phyloP scores from a whole-genome alignment of 257 asterid genomes.

The Vinca minor region DNA sequence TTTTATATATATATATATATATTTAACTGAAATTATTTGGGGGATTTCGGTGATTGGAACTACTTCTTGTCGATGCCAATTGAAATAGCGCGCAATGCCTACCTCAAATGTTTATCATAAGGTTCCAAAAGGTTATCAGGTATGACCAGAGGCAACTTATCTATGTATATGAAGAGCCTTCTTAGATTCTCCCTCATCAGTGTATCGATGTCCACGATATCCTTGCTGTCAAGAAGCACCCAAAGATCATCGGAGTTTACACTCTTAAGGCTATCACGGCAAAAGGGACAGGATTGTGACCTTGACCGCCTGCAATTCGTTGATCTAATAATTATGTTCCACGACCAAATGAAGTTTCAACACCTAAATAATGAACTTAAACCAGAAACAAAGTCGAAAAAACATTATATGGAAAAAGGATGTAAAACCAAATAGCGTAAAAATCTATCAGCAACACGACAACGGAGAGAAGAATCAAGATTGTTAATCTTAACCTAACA shows the following conservation, averaged over 20 bases:
- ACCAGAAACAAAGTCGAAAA: neutral
- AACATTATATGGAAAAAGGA: neutral
- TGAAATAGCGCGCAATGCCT: slow-evolving; percentile 18
- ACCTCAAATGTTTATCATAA: slow-evolving; percentile 71
- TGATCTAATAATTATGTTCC: neutral
- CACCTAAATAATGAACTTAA: neutral
- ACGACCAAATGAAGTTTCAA: neutral
- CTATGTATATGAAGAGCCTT: slow-evolving; percentile 81
- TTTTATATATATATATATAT: slow-evolving; percentile 24
- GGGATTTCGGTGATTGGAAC: slow-evolving; percentile 13
- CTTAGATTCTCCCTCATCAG: slow-evolving; percentile 76
- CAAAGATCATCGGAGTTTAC: slow-evolving; percentile 81
- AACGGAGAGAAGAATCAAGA: too few species aligned
- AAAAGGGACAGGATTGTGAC: slow-evolving; percentile 95
- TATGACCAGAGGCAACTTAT: slow-evolving; percentile 68
- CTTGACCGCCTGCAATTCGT: slow-evolving; percentile 61
- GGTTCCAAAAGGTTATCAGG: slow-evolving; percentile 72
- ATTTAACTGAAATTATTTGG: slow-evolving; percentile 20
- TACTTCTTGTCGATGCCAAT: slow-evolving; percentile 15
- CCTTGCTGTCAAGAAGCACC: slow-evolving; percentile 73
- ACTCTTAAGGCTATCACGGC: slow-evolving; percentile 89
- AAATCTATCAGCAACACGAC: neutral
- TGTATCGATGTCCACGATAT: slow-evolving; percentile 54
- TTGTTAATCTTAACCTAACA: neutral
- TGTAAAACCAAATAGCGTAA: neutral